Percentiles rank a stretch among this genome's conserved stretches.
These are phyloP conservation scores for Mycena epipterygia DNA, from an alignment of 768 basidiomycete genomes.

Conservation along the genomic window DNA sequence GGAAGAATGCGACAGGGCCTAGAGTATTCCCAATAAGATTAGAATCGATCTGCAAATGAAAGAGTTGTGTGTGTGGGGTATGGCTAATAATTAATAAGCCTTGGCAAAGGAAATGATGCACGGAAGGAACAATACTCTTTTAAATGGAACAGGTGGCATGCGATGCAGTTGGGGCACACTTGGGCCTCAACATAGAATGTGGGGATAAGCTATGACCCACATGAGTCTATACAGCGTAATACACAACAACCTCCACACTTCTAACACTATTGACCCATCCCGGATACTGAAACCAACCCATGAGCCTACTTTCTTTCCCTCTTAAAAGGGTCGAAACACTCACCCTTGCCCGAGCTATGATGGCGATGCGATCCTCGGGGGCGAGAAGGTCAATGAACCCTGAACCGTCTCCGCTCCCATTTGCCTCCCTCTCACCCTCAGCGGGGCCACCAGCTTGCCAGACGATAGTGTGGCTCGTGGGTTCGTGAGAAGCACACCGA, in stretches of 20 bases:
- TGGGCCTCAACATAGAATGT: too few species aligned
- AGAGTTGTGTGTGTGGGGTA: too few species aligned
- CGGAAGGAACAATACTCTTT: too few species aligned
- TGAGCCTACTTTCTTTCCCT: neutral
- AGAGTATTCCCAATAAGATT: too few species aligned
- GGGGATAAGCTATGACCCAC: too few species aligned
- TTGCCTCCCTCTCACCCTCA: neutral
- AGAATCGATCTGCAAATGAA: too few species aligned
- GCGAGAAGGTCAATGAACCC: conserved; percentile 14
- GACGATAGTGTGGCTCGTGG: neutral
- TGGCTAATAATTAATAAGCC: too few species aligned
- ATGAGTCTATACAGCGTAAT: conserved; percentile 8
- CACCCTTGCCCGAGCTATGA: conserved; percentile 18
- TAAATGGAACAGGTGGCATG: too few species aligned
- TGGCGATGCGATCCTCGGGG: neutral
- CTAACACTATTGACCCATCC: conserved; percentile 10
- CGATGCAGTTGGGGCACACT: too few species aligned
- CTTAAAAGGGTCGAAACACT: neutral
- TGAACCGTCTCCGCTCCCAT: conserved; percentile 18
- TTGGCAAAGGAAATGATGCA: too few species aligned
- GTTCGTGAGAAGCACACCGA: neutral
- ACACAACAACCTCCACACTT: neutral
- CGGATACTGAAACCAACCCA: neutral
- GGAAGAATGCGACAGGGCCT: too few species aligned
- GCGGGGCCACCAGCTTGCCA: neutral